Base-by-base conservation (phyloP, 805 yeast species). In the Pichia nakasei region DNA sequence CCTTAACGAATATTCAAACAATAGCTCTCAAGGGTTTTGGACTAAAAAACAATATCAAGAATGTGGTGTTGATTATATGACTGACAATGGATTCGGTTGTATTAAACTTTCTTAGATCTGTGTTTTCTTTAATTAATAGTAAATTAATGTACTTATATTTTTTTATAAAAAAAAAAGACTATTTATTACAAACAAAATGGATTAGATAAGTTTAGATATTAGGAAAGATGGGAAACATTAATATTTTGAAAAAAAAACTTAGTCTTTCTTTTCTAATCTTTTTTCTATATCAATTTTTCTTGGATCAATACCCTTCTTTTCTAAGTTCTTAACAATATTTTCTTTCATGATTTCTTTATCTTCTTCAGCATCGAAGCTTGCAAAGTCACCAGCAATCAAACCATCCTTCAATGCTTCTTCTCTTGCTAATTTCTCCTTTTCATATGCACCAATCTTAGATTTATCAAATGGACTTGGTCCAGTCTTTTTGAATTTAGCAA, bases 401-500 rank as follows among this genome's bases (percentile, higher is more conserved):
- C 89, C 83, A 66, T 85, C 94, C 56, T 81, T 83, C 9, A 52
- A 61, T 46, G 80, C 85, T 65, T 85, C 95, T 38, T 82, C 76
- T 68, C 91, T 74, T n/a, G 94, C 93, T 47, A 74, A 64, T 29
- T 70, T 67, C 65, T 86, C 96, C 69, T 85, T 86, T 65, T 86
- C 96, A 58, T 75, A 75, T 20, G 95, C 94, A 53, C 93, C 91
- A 8, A 93, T 89, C 68, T 82, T 85, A 46, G 88, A 77, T 43
- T 78, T 78, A 65, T 85, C 95, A 56, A 82, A 85, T 38, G 89
- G 83, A 51, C 94, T 81, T 48, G 96, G 71, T 0, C 89, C 95
- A 50, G 76, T 79, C 75, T 93, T 93, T 69, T 85, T 79, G 72
- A 93, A 86, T 65, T 91, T 93, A 44, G 99, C 99, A 47, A 93